phyloP scores from a whole-genome alignment of 306 rosid species.

The Prunus campanulata region DNA sequence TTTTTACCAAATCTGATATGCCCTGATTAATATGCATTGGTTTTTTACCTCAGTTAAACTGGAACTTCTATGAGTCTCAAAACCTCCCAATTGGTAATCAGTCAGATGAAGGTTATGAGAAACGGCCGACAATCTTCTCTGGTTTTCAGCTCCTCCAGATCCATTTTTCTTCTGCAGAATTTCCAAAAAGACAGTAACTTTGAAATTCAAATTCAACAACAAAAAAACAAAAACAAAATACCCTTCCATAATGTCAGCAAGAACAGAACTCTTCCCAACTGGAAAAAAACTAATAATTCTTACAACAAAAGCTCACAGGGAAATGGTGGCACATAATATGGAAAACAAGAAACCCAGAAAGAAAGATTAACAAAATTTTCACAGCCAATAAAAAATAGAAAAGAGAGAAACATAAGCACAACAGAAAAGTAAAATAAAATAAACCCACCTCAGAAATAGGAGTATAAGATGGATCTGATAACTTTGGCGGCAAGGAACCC shows the following conservation, averaged over 20 bases:
- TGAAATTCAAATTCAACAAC: background rate
- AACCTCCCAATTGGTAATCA: slow-evolving; percentile 39
- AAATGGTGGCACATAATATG: too few relatives aligned
- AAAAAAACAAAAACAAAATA: background rate
- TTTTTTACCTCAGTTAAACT: slow-evolving; percentile 58
- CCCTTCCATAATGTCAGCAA: background rate
- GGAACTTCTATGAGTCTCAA: slow-evolving; percentile 38
- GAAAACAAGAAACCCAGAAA: background rate
- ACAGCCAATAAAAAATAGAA: too few relatives aligned
- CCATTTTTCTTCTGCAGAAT: slow-evolving; percentile 43
- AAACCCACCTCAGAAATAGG: slow-evolving; percentile 60
- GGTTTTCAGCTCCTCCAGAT: slow-evolving; percentile 44
- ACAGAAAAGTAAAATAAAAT: background rate
- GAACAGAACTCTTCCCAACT: background rate
- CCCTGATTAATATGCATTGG: background rate
- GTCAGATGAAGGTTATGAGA: slow-evolving; percentile 33
- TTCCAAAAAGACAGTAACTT: background rate
- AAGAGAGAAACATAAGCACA: background rate
- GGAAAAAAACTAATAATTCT: background rate
- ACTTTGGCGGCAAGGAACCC: slow-evolving; percentile 33
- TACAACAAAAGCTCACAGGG: too few relatives aligned
- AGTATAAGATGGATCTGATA: slow-evolving; percentile 66
- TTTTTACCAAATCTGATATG: background rate
- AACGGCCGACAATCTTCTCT: slow-evolving; percentile 49
- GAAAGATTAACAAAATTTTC: background rate